phyloP scores from a whole-genome alignment of 192 early-diverging fungal genomes.

The Pilobolus umbonatus region DNA sequence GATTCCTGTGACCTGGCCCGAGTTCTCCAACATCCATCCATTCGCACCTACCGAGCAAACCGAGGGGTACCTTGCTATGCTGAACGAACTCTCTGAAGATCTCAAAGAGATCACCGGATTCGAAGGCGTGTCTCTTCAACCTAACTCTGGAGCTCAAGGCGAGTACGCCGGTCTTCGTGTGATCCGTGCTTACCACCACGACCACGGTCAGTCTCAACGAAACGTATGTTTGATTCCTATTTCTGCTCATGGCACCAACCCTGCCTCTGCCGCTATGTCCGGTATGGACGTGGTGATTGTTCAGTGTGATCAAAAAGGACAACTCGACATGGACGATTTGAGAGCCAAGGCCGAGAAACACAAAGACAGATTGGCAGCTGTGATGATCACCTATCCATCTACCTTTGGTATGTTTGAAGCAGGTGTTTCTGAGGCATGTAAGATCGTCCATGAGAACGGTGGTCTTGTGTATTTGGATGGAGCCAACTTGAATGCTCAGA shows the following conservation, averaged over 20 bases:
- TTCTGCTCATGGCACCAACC: conserved; percentile 99
- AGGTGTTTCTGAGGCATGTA: conserved; percentile 77
- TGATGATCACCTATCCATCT: conserved; percentile 99
- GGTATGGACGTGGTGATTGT: conserved; percentile 91
- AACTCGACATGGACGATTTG: conserved; percentile 89
- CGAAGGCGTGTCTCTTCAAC: conserved; percentile 89
- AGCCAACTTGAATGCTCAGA: conserved; percentile 87
- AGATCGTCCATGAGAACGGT: conserved; percentile 89
- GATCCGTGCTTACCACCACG: conserved; percentile 90
- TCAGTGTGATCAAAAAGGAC: conserved; percentile 88
- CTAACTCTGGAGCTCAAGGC: conserved; percentile 99
- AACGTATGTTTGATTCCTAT: conserved; percentile 96
- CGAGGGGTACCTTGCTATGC: conserved; percentile 87
- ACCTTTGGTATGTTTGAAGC: conserved; percentile 99
- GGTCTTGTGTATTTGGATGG: conserved; percentile 99
- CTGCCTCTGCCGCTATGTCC: conserved; percentile 96
- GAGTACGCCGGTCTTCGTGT: conserved; percentile 96
- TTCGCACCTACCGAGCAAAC: conserved; percentile 94
- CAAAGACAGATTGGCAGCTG: conserved; percentile 81
- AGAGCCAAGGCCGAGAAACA: conserved; percentile 85
- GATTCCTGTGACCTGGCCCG: conserved; percentile 99
- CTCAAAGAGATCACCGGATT: conserved; percentile 92
- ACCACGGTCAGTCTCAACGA: conserved; percentile 78
- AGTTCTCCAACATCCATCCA: conserved; percentile 93
- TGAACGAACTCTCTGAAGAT: conserved; percentile 84